These are phyloP conservation scores for Penicillium sp. DNA, from an alignment of 2,329 filamentous ascomycete genomes.

Conservation along the genomic window DNA sequence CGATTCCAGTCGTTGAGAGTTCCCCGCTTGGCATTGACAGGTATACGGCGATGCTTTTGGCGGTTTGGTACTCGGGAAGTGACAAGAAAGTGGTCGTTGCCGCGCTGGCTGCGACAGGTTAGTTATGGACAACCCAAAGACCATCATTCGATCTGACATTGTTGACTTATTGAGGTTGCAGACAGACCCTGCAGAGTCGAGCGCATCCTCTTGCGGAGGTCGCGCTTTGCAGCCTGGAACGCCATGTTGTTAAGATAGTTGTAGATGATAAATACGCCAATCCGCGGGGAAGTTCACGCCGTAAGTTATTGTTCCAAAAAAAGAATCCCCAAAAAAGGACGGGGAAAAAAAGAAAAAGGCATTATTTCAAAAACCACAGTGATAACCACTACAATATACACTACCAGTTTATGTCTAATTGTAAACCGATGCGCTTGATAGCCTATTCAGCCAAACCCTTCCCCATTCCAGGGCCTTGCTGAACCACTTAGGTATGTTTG, in stretches of 20 bases:
- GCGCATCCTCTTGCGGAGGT: constrained; percentile 69
- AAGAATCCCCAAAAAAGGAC: not conserved
- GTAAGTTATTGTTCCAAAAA: not conserved
- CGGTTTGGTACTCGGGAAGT: constrained; percentile 71
- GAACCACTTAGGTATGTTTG: constrained; percentile 10
- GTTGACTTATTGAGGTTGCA: constrained; percentile 59
- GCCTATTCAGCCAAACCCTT: not conserved
- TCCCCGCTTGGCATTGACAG: constrained; percentile 89
- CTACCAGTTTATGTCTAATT: not conserved
- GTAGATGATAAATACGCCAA: not conserved
- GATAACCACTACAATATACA: not conserved
- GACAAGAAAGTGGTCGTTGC: constrained; percentile 64
- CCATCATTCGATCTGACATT: constrained; percentile 59
- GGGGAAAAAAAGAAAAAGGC: not conserved
- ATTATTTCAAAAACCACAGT: not conserved
- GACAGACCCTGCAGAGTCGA: constrained; percentile 60
- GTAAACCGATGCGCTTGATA: too few species aligned
- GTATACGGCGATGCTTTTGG: constrained; percentile 77
- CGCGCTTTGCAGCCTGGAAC: constrained; percentile 68
- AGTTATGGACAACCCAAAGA: constrained; percentile 14
- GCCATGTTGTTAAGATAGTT: constrained; percentile 44
- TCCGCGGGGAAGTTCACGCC: not conserved
- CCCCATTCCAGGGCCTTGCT: not conserved
- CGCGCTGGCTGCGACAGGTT: constrained; percentile 53
- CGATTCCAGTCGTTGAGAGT: constrained; percentile 77